Conservation (phyloP, 1,284 basidiomycete species). For the Ustilago nuda region DNA sequence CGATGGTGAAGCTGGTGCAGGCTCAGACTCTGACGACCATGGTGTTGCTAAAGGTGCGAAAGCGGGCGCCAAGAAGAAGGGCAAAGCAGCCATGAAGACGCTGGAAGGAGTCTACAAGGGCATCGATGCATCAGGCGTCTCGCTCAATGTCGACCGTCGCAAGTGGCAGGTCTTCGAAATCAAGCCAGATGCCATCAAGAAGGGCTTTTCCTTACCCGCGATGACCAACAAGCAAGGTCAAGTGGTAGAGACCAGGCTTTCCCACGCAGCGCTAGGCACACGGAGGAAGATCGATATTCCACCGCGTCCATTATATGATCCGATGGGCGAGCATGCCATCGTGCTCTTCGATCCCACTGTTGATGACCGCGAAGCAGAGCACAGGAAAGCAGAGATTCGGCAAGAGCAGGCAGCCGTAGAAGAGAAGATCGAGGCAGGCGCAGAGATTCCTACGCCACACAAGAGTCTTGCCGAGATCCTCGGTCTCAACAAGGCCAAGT, state of each 20-base stretch:
- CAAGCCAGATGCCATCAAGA: conserved; percentile 60
- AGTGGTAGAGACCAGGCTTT: conserved; percentile 76
- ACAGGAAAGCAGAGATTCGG: conserved; percentile 49
- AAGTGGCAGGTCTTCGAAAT: conserved; percentile 62
- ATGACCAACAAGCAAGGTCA: conserved; percentile 84
- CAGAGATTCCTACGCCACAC: conserved; percentile 76
- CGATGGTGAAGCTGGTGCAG: conserved; percentile 49
- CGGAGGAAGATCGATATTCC: conserved; percentile 84
- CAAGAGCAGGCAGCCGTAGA: conserved; percentile 47
- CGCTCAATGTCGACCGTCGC: conserved; percentile 61
- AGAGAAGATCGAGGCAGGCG: conserved; percentile 37
- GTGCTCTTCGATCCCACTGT: conserved; percentile 97
- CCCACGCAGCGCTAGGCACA: conserved; percentile 85
- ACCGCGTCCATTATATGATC: conserved; percentile 92
- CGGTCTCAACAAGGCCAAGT: conserved; percentile 72
- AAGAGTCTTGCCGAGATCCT: conserved; percentile 88
- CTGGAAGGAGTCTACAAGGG: conserved; percentile 66
- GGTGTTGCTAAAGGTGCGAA: conserved; percentile 20
- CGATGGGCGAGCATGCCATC: conserved; percentile 97
- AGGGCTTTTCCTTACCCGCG: conserved; percentile 83
- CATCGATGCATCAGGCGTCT: conserved; percentile 65
- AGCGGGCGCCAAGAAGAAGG: conserved; percentile 39
- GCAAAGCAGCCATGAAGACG: conserved; percentile 44
- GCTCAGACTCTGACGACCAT: conserved; percentile 32
- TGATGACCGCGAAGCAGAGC: conserved; percentile 73